Evolutionary conservation across 2,329 filamentous ascomycete genomes (phyloP).

Genomic region (Penicillium nordicum): DNA sequence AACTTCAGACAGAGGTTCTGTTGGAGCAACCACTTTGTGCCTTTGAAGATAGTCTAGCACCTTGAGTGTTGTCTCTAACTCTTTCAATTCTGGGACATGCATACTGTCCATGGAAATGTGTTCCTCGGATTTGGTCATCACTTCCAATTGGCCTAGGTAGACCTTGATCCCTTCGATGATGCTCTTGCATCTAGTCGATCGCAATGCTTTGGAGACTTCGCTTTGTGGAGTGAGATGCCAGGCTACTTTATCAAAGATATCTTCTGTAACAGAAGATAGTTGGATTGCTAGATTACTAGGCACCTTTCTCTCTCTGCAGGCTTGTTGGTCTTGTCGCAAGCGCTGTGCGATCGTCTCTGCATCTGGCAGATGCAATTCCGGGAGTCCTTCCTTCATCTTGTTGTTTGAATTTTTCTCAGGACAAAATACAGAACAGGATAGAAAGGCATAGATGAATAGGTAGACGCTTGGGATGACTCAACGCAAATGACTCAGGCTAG

Average conservation of each 20-base stretch:
- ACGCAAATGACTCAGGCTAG: not conserved
- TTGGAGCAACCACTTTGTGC: slow-evolving; percentile 4
- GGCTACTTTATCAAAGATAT: slow-evolving; percentile 8
- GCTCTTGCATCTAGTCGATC: slow-evolving; percentile 13
- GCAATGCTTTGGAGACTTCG: slow-evolving; percentile 8
- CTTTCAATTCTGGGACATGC: slow-evolving; percentile 11
- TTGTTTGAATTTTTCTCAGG: not conserved
- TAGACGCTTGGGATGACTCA: not conserved
- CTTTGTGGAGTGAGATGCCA: slow-evolving; percentile 15
- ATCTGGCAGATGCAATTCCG: slow-evolving; percentile 1
- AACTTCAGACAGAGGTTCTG: slow-evolving; percentile 10
- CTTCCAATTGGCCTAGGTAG: slow-evolving; percentile 17
- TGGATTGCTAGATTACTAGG: slow-evolving; percentile 20
- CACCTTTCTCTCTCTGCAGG: slow-evolving; percentile 29
- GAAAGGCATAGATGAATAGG: not conserved
- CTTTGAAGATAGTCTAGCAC: slow-evolving; percentile 20
- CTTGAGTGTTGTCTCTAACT: slow-evolving; percentile 17
- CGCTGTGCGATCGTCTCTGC: slow-evolving; percentile 18
- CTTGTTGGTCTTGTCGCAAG: slow-evolving; percentile 19
- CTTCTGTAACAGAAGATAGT: slow-evolving; percentile 12
- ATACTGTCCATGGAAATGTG: not conserved
- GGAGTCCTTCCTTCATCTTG: not conserved
- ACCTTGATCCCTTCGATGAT: slow-evolving; percentile 17
- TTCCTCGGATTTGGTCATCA: not conserved
- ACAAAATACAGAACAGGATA: not conserved